Evolutionary conservation across 1,284 basidiomycete species (phyloP).

Genomic region (Cryptococcus sp.): DNA sequence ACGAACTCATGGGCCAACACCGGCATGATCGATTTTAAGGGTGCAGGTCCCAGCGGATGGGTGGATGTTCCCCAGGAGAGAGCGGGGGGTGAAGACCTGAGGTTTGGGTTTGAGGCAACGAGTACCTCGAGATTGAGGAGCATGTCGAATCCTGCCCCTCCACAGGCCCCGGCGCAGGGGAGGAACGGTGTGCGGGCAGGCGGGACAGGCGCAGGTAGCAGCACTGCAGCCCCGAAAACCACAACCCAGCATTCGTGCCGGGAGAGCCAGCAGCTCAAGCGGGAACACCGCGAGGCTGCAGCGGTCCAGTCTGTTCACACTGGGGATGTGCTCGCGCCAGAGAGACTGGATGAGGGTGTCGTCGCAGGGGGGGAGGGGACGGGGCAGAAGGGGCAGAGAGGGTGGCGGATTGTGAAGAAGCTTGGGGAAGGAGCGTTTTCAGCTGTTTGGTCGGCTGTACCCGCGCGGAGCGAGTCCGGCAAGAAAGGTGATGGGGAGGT

Average conservation of each 20-base stretch:
- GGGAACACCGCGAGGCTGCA: constrained; percentile 21
- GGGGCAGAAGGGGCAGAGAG: constrained; percentile 1
- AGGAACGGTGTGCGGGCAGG: not conserved
- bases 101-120: constrained; percentile 16
- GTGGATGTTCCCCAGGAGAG: not conserved
- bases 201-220: no score
- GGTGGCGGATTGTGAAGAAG: constrained; percentile 55
- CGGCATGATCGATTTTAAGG: not conserved
- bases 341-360: not conserved
- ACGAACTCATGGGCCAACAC: not conserved
- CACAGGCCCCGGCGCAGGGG: not conserved
- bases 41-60: not conserved
- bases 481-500: constrained; percentile 43
- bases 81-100: not conserved
- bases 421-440: constrained; percentile 74
- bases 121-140: constrained; percentile 9
- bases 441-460: constrained; percentile 66
- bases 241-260: not conserved
- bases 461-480: constrained; percentile 13
- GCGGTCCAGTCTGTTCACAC: constrained; percentile 17
- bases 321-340: constrained; percentile 27
- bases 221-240: no score
- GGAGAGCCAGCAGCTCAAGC: constrained; percentile 21
- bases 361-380: constrained; percentile 11
- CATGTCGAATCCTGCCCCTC: constrained; percentile 12